phyloP scores from a whole-genome alignment of 371 early-diverging fungal genomes.

The Mucor piriformis region DNA sequence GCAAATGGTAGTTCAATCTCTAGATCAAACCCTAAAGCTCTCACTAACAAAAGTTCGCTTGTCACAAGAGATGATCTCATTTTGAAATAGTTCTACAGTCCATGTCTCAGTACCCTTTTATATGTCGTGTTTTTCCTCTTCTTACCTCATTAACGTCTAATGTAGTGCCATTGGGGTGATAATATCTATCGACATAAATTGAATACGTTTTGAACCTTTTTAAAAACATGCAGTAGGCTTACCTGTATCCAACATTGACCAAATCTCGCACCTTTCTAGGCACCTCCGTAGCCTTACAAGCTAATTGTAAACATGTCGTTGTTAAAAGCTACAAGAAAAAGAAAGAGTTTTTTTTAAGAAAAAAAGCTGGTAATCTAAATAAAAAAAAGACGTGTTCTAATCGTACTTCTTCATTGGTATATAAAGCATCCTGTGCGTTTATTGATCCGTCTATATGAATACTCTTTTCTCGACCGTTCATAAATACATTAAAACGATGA shows the following conservation, averaged over 20 bases:
- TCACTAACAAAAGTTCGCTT: slow-evolving; percentile 47
- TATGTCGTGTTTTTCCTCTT: background rate
- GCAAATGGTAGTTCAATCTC: slow-evolving; percentile 53
- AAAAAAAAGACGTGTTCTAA: background rate
- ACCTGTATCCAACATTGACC: slow-evolving; percentile 60
- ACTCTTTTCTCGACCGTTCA: slow-evolving; percentile 21
- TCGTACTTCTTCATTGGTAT: slow-evolving; percentile 41
- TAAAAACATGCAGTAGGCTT: background rate
- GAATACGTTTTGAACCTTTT: background rate
- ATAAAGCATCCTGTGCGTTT: slow-evolving; percentile 27
- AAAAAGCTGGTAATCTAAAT: background rate
- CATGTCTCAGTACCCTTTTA: background rate
- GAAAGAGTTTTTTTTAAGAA: too few relatives aligned
- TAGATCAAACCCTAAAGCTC: slow-evolving; percentile 50
- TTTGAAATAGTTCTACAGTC: slow-evolving; percentile 38
- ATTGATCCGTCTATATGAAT: slow-evolving; percentile 14
- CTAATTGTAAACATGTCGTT: slow-evolving; percentile 57
- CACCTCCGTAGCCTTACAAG: slow-evolving; percentile 60
- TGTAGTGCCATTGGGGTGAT: slow-evolving; percentile 43
- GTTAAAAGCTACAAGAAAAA: slow-evolving; percentile 38
- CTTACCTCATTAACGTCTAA: slow-evolving; percentile 46
- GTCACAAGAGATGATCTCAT: slow-evolving; percentile 51
- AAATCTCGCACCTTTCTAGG: slow-evolving; percentile 62
- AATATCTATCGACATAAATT: slow-evolving; percentile 25
- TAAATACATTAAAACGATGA: slow-evolving; percentile 46